Evolutionary conservation across 2,329 filamentous ascomycete species (phyloP).

Genomic region (Talaromyces verruculosus): DNA sequence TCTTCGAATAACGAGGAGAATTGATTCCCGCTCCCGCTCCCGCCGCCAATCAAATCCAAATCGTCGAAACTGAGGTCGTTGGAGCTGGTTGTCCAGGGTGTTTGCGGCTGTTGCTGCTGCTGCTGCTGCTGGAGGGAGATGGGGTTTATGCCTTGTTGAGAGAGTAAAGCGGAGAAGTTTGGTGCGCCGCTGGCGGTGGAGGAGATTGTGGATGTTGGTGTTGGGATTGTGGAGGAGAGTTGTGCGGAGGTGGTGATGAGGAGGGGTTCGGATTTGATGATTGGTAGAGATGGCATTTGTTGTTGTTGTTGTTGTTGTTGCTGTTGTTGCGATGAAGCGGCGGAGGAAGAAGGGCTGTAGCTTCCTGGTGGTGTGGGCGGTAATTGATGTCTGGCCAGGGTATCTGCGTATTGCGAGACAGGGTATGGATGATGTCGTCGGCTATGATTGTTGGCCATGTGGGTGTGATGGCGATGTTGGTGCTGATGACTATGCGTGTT

Average conservation of each 20-base stretch:
- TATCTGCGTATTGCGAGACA: slow-evolving; percentile 18
- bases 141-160: slow-evolving; percentile 40
- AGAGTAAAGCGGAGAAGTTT: slow-evolving; percentile 13
- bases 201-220: slow-evolving; percentile 22
- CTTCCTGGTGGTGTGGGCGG: slow-evolving; percentile 43
- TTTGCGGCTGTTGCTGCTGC: slow-evolving; percentile 1
- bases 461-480: slow-evolving; percentile 4
- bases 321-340: slow-evolving; percentile 1
- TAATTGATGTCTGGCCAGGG: slow-evolving; percentile 29
- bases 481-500: slow-evolving; percentile 13
- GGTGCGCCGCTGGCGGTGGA: background rate
- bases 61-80: slow-evolving; percentile 17
- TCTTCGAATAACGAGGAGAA: slow-evolving; percentile 32
- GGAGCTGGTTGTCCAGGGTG: slow-evolving; percentile 2
- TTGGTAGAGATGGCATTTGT: background rate
- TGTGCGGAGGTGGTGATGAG: background rate
- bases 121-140: slow-evolving; percentile 30
- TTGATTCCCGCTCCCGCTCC: slow-evolving; percentile 7
- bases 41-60: slow-evolving; percentile 14
- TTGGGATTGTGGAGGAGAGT: slow-evolving; percentile 3
- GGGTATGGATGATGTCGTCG: slow-evolving; percentile 13
- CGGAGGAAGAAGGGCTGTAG: slow-evolving; percentile 37
- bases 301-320: background rate
- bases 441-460: slow-evolving; percentile 5
- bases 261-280: slow-evolving; percentile 10